These are phyloP conservation scores for Magnaporthiopsis incrustans DNA, from an alignment of 2,329 filamentous ascomycete species.

Conservation along the genomic window DNA sequence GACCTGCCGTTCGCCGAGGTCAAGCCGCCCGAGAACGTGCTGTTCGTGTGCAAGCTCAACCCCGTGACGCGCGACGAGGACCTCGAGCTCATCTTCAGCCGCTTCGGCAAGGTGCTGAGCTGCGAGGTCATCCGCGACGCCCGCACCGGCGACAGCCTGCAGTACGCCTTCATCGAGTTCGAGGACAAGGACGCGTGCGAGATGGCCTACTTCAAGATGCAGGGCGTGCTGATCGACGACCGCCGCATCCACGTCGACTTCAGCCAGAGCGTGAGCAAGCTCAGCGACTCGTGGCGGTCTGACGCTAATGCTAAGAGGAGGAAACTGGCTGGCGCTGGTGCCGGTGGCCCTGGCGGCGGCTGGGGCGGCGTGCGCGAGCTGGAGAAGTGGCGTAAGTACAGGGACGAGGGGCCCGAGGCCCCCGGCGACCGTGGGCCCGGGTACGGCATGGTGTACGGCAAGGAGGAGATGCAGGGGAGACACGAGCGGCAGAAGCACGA, in stretches of 20 bases:
- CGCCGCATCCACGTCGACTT: conserved; percentile 98
- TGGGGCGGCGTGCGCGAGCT: conserved; percentile 86
- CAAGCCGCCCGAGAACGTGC: conserved; percentile 90
- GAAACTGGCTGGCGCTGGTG: conserved; percentile 32
- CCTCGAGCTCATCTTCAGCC: conserved; percentile 89
- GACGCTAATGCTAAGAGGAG: conserved; percentile 75
- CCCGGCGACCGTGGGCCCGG: conserved; percentile 27
- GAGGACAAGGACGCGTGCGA: conserved; percentile 90
- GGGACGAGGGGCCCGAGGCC: conserved; percentile 43
- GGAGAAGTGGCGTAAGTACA: conserved; percentile 86
- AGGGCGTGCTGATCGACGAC: conserved; percentile 92
- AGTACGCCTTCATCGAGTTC: conserved; percentile 98
- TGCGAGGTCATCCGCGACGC: conserved; percentile 95
- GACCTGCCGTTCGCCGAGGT: conserved; percentile 96
- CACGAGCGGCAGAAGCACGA: conserved; percentile 32
- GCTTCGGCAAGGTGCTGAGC: conserved; percentile 89
- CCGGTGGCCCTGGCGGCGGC: conserved; percentile 43
- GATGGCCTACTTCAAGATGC: conserved; percentile 97
- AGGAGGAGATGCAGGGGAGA: conserved; percentile 54
- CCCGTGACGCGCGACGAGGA: conserved; percentile 94
- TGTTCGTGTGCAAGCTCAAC: conserved; percentile 98
- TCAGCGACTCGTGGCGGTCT: conserved; percentile 84
- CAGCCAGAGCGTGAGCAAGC: conserved; percentile 82
- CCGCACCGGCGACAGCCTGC: conserved; percentile 87
- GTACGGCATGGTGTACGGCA: conserved; percentile 78